Evolutionary conservation across 23 red algal genomes (phyloP).

Genomic region (Gracilaria domingensis): DNA sequence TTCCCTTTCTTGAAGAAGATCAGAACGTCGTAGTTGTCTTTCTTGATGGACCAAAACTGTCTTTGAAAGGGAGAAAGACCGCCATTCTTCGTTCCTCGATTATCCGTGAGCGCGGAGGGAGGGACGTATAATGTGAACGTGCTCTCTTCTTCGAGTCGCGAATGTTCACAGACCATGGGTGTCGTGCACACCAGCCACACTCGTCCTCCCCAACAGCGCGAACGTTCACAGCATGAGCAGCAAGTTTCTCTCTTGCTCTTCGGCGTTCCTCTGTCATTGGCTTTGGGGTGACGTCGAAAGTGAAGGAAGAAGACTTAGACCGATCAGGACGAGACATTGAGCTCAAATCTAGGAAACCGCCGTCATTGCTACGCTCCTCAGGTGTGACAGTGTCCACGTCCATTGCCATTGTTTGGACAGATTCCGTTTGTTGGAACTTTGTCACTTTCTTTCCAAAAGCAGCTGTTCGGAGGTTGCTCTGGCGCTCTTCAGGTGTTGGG

Average conservation of each 20-base stretch:
- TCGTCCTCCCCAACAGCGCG: slow-evolving; percentile 52
- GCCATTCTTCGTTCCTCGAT: slow-evolving; percentile 46
- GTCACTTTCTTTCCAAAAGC: neutral
- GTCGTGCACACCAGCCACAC: slow-evolving; percentile 76
- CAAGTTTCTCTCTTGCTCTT: slow-evolving; percentile 47
- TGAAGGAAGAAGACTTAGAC: neutral
- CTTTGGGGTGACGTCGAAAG: slow-evolving; percentile 8
- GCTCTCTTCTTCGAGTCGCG: slow-evolving; percentile 73
- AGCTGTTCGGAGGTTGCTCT: neutral
- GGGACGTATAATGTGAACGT: slow-evolving; percentile 81
- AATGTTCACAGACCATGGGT: slow-evolving; percentile 81
- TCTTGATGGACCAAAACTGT: slow-evolving; percentile 97
- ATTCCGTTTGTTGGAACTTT: neutral
- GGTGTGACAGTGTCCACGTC: neutral
- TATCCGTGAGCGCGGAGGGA: slow-evolving; percentile 48
- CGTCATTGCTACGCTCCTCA: neutral
- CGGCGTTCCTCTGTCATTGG: slow-evolving; percentile 34
- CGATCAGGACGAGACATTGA: slow-evolving; percentile 3
- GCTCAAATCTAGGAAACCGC: neutral
- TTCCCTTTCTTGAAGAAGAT: slow-evolving; percentile 99
- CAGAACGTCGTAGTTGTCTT: slow-evolving; percentile 80
- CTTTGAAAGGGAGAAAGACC: slow-evolving; percentile 92
- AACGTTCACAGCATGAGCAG: neutral
- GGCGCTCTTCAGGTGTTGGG: neutral
- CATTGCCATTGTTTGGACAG: neutral